A percentile compares a stretch with the other conserved stretches of the same genome.
Conservation (phyloP, 2,329 filamentous ascomycete species). For the Proliferodiscus dingleyae region DNA sequence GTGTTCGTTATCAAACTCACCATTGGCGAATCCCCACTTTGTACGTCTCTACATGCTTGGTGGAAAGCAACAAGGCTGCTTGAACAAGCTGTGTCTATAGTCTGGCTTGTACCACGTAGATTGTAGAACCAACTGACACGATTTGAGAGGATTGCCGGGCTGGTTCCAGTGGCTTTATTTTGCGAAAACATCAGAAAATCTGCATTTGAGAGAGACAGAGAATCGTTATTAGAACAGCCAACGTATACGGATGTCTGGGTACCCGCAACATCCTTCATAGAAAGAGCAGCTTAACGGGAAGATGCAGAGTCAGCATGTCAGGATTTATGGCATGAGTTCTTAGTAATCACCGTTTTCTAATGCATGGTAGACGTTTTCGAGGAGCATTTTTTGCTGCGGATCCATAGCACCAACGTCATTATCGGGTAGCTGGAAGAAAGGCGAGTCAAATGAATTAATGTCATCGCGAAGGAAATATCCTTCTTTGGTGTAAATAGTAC, state of each 20-base stretch:
- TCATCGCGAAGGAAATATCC: slow-evolving; percentile 29
- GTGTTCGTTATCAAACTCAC: slow-evolving; percentile 17
- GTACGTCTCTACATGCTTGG: slow-evolving; percentile 45
- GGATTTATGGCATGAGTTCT: background rate
- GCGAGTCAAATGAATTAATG: slow-evolving; percentile 10
- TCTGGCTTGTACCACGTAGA: too few relatives aligned
- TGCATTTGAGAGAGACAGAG: background rate
- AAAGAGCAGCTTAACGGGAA: background rate
- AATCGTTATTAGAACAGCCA: slow-evolving; percentile 37
- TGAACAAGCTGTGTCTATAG: slow-evolving; percentile 56
- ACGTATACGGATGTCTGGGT: slow-evolving; percentile 41
- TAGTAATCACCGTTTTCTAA: slow-evolving; percentile 25
- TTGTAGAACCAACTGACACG: too few relatives aligned
- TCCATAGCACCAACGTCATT: slow-evolving; percentile 29
- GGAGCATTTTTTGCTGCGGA: slow-evolving; percentile 47
- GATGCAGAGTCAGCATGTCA: background rate
- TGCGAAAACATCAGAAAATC: background rate
- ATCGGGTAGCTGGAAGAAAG: slow-evolving; percentile 11
- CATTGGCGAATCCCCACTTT: slow-evolving; percentile 30
- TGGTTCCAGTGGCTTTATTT: slow-evolving; percentile 25
- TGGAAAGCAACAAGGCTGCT: slow-evolving; percentile 50
- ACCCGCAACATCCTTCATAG: background rate
- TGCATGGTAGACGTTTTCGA: slow-evolving; percentile 32
- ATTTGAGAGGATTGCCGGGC: slow-evolving; percentile 38
- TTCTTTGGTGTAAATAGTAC: background rate